Base-by-base conservation (phyloP, 768 basidiomycete genomes). In the Boletus sp. region DNA sequence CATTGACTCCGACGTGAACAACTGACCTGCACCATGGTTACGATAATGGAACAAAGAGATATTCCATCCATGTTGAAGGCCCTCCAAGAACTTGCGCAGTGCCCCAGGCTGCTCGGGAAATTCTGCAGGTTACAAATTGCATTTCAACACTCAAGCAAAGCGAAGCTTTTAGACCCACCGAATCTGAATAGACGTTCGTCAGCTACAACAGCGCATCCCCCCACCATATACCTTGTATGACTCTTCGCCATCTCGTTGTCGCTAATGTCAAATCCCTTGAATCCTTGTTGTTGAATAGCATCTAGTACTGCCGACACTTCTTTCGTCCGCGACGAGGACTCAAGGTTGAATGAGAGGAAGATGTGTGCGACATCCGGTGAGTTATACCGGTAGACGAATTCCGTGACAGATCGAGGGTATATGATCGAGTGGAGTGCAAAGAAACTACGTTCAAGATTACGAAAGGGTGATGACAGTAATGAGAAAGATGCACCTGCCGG, bases 21-120 rank as follows among this genome's bases (percentile, higher is more conserved):
- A 77, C 87, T 54, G 61, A 92, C 95, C 95, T 66, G 89, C 93
- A 30, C 97, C 97, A 55, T 98, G 96, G 69, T 98, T 98, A 51
- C 97, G 82, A 72, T 99, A 99, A 70, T 99, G 97, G 76, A 98
- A 99, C 59, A 99, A 70, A 1, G 93, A 89, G 46, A 99, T 92
- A 70, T 95, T 98, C 94, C 95, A 98, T 25, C 85, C 86, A 19
- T 81, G 75, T 32, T 87, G 87, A 42, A 99, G 68, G 4, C 88
- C 90, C 29, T 85, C 77, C 55, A 99, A 77, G 77, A 98, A 99
- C 60, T 89, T 91, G 40, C 90, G 84, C 53, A 99, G 75, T 4
- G 96, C 97, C 3, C 86, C 88, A 0, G 93, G 95, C 50, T 97
- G 77, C 70, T 99, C 97, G 1, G 97, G 97, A 69, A 99, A 99